Conservation (phyloP, 1,284 basidiomycete species). For the Melampsora larici-populina region DNA sequence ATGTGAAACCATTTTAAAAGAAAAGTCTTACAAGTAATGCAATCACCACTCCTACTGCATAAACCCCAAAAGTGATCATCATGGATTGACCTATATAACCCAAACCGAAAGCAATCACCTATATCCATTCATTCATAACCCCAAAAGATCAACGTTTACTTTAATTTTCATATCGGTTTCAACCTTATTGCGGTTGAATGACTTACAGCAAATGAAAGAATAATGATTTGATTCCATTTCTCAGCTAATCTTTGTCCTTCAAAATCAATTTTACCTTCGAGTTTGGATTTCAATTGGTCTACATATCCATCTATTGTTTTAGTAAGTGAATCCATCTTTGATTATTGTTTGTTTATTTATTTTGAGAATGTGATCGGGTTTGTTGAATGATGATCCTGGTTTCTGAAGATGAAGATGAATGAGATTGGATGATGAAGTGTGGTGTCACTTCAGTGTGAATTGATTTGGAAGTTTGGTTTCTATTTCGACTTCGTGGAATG, state of each 20-base stretch:
- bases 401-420: too few relatives aligned
- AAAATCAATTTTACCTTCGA: constrained; percentile 41
- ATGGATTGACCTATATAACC: constrained; percentile 35
- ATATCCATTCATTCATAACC: too few relatives aligned
- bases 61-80: constrained; percentile 27
- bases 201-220: constrained; percentile 15
- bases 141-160: too few relatives aligned
- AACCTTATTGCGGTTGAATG: too few relatives aligned
- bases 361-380: background rate
- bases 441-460: too few relatives aligned
- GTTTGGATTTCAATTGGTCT: constrained; percentile 7
- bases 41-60: constrained; percentile 10
- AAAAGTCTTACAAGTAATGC: constrained; percentile 14
- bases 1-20: too few relatives aligned
- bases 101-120: constrained; percentile 17
- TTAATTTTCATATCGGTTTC: too few relatives aligned
- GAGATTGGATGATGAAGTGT: too few relatives aligned
- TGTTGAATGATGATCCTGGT: background rate
- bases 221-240: constrained; percentile 20
- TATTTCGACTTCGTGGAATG: too few relatives aligned
- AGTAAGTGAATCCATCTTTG: constrained; percentile 10
- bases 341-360: background rate
- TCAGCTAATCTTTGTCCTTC: constrained; percentile 31
- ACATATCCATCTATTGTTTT: constrained; percentile 30
- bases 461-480: too few relatives aligned